phyloP scores from a whole-genome alignment of 179 eudicot species.

The Spinacia oleracea region DNA sequence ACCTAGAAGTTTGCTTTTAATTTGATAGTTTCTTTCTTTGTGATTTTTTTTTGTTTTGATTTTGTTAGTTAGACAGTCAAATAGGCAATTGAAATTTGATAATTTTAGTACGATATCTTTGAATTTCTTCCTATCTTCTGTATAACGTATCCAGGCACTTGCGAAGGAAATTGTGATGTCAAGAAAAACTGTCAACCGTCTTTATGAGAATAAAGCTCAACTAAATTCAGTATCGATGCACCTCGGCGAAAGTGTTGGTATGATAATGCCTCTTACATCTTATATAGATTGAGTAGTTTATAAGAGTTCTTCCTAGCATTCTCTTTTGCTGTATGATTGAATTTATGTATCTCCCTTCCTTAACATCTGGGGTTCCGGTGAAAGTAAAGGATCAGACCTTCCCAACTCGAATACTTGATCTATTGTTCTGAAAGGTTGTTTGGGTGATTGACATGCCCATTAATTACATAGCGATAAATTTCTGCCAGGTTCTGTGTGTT shows the following conservation, averaged over 20 bases:
- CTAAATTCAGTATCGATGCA: constrained; percentile 96
- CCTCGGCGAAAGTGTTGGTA: constrained; percentile 99
- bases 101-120: too few species aligned
- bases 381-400: too few species aligned
- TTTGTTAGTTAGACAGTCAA: neutral
- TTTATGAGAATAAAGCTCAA: constrained; percentile 93
- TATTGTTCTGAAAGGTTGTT: neutral
- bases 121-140: too few species aligned
- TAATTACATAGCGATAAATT: neutral
- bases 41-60: neutral
- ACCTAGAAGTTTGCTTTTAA: neutral
- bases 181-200: constrained; percentile 83
- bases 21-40: neutral
- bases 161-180: constrained; percentile 88
- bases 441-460: neutral
- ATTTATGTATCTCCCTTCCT: neutral
- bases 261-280: constrained; percentile 16
- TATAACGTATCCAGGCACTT: constrained; percentile 60
- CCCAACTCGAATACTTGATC: too few species aligned
- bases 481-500: neutral
- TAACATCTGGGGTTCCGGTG: neutral
- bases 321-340: neutral
- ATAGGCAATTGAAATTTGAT: too few species aligned
- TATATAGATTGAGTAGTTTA: neutral
- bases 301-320: neutral